Evolutionary conservation across 2,329 filamentous ascomycete genomes (phyloP).

Genomic region (Alternaria arborescens): DNA sequence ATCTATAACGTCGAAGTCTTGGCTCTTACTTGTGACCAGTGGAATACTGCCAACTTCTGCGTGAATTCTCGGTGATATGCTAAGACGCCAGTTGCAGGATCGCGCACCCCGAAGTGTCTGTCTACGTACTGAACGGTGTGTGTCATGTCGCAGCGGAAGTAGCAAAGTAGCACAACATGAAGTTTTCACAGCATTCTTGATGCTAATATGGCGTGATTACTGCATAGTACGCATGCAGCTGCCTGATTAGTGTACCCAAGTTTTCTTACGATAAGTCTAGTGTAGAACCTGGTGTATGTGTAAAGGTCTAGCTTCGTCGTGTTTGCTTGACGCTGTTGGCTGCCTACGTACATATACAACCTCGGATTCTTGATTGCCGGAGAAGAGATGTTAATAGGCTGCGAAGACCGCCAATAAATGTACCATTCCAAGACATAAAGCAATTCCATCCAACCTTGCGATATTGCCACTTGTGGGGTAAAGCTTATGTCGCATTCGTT

Average conservation of each 20-base stretch:
- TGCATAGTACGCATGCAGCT: not conserved
- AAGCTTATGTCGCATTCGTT: not conserved
- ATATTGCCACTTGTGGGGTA: fast-evolving
- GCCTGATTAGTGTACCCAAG: not conserved
- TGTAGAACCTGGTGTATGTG: not conserved
- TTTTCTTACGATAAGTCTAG: not conserved
- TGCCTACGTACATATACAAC: not conserved
- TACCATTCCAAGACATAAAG: not conserved
- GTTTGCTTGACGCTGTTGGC: not conserved
- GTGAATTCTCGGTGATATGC: not conserved
- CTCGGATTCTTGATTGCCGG: not conserved
- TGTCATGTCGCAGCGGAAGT: not conserved
- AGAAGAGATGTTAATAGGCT: not conserved
- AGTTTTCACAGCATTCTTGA: not conserved
- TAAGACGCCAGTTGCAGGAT: not conserved
- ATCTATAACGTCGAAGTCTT: not conserved
- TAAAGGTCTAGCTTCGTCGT: not conserved
- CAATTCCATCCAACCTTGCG: fast-evolving
- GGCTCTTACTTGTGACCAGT: not conserved
- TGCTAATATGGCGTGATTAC: not conserved
- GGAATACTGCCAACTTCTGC: not conserved
- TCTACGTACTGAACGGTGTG: not conserved
- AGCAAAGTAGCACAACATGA: not conserved
- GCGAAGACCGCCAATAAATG: not conserved
- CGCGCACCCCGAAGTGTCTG: not conserved